phyloP scores from a whole-genome alignment of 164 flowering plant species.

The Akebia trifoliata region DNA sequence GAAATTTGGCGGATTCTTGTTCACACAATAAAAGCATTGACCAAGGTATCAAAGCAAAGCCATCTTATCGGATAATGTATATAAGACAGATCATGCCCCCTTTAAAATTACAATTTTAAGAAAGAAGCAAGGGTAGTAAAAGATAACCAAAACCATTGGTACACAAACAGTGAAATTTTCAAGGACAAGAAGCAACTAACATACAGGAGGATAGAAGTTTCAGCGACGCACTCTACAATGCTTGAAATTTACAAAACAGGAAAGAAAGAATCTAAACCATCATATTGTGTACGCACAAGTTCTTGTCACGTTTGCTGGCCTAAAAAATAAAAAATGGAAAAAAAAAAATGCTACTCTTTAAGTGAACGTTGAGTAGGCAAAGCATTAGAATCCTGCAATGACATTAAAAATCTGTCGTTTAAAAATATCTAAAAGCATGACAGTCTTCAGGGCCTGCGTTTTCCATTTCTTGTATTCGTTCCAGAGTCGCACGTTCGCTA shows the following conservation, averaged over 20 bases:
- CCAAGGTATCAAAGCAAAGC: too few relatives aligned
- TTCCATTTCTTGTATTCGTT: background rate
- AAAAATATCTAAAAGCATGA: slow-evolving; percentile 15
- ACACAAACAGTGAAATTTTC: too few relatives aligned
- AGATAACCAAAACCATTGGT: too few relatives aligned
- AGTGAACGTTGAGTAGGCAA: background rate
- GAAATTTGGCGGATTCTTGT: too few relatives aligned
- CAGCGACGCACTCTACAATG: background rate
- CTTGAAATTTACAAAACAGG: background rate
- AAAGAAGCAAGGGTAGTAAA: too few relatives aligned
- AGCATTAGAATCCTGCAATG: slow-evolving; percentile 1
- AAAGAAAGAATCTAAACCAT: background rate
- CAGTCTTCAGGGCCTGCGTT: background rate
- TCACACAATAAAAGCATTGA: too few relatives aligned
- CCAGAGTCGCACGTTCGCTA: background rate
- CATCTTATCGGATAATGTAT: too few relatives aligned
- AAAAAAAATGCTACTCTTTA: too few relatives aligned
- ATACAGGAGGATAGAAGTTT: background rate
- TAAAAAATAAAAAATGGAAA: background rate
- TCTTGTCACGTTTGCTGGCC: background rate
- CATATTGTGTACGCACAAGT: slow-evolving; percentile 7
- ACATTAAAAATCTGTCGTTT: slow-evolving; percentile 5
- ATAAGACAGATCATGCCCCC: too few relatives aligned
- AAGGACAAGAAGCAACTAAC: too few relatives aligned
- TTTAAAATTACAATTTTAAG: too few relatives aligned